phyloP scores from a whole-genome alignment of 2,329 filamentous ascomycete genomes.

The Claviceps sp. region DNA sequence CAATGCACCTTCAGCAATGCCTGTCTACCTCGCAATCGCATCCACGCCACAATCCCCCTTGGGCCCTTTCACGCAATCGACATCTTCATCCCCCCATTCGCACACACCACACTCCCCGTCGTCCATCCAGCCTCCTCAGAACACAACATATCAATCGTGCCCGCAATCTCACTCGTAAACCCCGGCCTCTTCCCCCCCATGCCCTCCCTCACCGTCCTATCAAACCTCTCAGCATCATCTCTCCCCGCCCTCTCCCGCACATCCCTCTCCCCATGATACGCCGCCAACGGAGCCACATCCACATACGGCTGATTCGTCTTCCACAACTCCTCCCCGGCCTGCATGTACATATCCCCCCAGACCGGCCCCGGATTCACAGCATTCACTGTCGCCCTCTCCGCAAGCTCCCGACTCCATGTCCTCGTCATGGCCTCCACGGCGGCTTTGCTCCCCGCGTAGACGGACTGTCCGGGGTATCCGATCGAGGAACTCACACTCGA shows the following conservation, averaged over 20 bases:
- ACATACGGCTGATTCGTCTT: slow-evolving; percentile 25
- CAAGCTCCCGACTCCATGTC: slow-evolving; percentile 43
- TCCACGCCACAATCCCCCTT: no score
- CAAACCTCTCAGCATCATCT: slow-evolving; percentile 21
- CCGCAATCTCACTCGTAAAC: slow-evolving; percentile 45
- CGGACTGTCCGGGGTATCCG: slow-evolving; percentile 39
- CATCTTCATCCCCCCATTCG: slow-evolving; percentile 43
- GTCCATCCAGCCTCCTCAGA: slow-evolving; percentile 53
- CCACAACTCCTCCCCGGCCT: slow-evolving; percentile 21
- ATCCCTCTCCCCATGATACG: slow-evolving; percentile 19
- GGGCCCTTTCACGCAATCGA: slow-evolving; percentile 15
- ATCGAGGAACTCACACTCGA: slow-evolving; percentile 40
- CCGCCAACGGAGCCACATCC: slow-evolving; percentile 21
- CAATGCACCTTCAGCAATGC: no score
- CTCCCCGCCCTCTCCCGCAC: slow-evolving; percentile 17
- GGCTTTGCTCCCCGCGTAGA: slow-evolving; percentile 46
- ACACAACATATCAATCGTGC: slow-evolving; percentile 58
- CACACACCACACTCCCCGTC: slow-evolving; percentile 58
- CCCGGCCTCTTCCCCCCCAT: slow-evolving; percentile 22
- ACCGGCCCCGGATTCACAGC: slow-evolving; percentile 44
- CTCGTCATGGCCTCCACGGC: slow-evolving; percentile 46
- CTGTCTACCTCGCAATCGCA: no score
- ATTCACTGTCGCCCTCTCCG: slow-evolving; percentile 40
- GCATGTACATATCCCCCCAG: slow-evolving; percentile 37
- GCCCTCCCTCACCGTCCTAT: slow-evolving; percentile 17